These are phyloP conservation scores for Turnera subulata DNA, from an alignment of 345 rosid species.

Conservation along the genomic window DNA sequence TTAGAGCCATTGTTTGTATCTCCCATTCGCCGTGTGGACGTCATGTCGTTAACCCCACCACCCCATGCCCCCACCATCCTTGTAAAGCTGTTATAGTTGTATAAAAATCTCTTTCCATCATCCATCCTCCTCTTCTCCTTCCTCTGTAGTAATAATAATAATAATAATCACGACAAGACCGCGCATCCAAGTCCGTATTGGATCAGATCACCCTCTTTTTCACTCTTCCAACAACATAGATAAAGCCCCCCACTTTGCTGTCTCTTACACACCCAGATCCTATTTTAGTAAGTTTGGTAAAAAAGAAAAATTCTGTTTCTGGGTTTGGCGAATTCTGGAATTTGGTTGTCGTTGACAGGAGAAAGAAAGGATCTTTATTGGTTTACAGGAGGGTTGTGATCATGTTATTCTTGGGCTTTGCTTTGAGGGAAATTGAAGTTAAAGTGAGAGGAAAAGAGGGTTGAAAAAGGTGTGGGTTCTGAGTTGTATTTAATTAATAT, in stretches of 20 bases:
- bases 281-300: not conserved
- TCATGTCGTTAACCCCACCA: conserved; percentile 5
- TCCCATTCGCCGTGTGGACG: conserved; percentile 8
- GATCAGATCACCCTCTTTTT: not conserved
- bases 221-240: not conserved
- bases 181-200: not conserved
- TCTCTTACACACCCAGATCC: not conserved
- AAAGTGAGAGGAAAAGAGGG: conserved; percentile 3
- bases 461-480: not conserved
- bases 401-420: conserved; percentile 3
- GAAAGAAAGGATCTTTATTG: conserved; percentile 1
- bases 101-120: not conserved
- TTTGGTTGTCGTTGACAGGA: not conserved
- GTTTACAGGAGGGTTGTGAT: not conserved
- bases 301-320: not conserved
- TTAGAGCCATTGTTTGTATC: conserved; percentile 15
- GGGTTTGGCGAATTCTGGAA: not conserved
- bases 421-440: not conserved
- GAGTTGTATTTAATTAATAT: too few relatives aligned
- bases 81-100: too few relatives aligned
- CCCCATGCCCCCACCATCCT: too few relatives aligned
- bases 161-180: not conserved
- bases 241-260: not conserved
- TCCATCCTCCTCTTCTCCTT: not conserved
- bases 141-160: not conserved